These are phyloP conservation scores for Allodekkera sacchari DNA, from an alignment of 805 yeast genomes.

Conservation along the genomic window DNA sequence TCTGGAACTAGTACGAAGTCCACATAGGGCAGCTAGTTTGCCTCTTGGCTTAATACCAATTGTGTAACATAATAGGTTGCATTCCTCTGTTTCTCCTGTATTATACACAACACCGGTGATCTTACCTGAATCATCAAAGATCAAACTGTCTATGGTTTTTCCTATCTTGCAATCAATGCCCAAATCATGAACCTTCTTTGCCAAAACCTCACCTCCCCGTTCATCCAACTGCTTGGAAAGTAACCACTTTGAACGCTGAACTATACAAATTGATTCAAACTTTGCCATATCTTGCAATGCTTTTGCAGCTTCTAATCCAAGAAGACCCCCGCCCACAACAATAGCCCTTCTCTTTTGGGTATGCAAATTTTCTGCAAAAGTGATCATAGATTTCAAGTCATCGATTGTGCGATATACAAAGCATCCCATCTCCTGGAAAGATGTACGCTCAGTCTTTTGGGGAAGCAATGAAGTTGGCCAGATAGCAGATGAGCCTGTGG, in stretches of 20 bases:
- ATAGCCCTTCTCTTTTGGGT: slow-evolving; percentile 16
- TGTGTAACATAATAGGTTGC: slow-evolving; percentile 27
- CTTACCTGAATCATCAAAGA: slow-evolving; percentile 20
- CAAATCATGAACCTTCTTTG: slow-evolving; percentile 41
- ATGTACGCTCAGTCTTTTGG: slow-evolving; percentile 4
- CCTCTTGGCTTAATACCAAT: slow-evolving; percentile 30
- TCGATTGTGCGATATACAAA: slow-evolving; percentile 29
- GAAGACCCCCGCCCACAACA: slow-evolving; percentile 28
- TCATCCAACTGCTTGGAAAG: slow-evolving; percentile 29
- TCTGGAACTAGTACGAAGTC: slow-evolving; percentile 15
- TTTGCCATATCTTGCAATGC: slow-evolving; percentile 25
- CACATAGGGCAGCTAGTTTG: slow-evolving; percentile 22
- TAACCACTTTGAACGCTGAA: slow-evolving; percentile 27
- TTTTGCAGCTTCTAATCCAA: slow-evolving; percentile 30
- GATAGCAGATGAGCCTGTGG: slow-evolving; percentile 27
- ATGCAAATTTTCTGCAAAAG: slow-evolving; percentile 12
- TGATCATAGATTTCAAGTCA: slow-evolving; percentile 23
- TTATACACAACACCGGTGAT: slow-evolving; percentile 19
- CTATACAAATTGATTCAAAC: slow-evolving; percentile 23
- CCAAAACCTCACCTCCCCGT: slow-evolving; percentile 25
- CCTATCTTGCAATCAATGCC: slow-evolving; percentile 47
- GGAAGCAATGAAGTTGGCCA: slow-evolving; percentile 20
- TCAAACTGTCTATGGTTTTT: slow-evolving; percentile 39
- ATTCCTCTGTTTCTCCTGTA: slow-evolving; percentile 23
- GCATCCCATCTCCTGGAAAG: slow-evolving; percentile 22